Evolutionary conservation across 768 basidiomycete species (phyloP).

Genomic region (Mycena chlorophos): DNA sequence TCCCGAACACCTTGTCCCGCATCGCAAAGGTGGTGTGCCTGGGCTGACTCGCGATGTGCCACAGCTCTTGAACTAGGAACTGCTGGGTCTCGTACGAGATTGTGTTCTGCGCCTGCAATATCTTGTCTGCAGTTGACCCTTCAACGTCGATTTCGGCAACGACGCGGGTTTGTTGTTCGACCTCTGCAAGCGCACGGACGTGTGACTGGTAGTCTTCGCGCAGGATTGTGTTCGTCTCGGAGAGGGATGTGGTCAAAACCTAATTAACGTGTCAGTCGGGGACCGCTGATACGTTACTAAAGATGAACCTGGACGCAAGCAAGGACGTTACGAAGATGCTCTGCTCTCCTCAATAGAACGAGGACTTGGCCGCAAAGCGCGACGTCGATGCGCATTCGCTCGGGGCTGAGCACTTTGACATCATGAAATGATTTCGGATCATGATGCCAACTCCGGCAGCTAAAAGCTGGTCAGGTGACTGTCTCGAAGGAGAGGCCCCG

Average conservation of each 20-base stretch:
- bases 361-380: slow-evolving; percentile 75
- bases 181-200: slow-evolving; percentile 44
- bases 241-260: slow-evolving; percentile 55
- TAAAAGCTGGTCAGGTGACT: slow-evolving; percentile 20
- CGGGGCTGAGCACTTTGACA: slow-evolving; percentile 50
- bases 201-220: slow-evolving; percentile 61
- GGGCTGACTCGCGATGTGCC: slow-evolving; percentile 61
- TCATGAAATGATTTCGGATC: slow-evolving; percentile 53
- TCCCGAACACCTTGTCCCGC: slow-evolving; percentile 69
- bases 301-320: slow-evolving; percentile 53
- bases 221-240: slow-evolving; percentile 54
- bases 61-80: slow-evolving; percentile 63
- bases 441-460: slow-evolving; percentile 64
- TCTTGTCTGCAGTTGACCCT: slow-evolving; percentile 49
- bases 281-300: background rate
- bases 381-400: slow-evolving; percentile 77
- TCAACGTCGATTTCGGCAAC: slow-evolving; percentile 54
- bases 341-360: slow-evolving; percentile 65
- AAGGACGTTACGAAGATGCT: slow-evolving; percentile 65
- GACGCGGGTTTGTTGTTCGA: slow-evolving; percentile 48
- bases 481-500: slow-evolving; percentile 20
- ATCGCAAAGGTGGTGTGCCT: slow-evolving; percentile 64
- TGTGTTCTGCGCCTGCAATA: slow-evolving; percentile 61
- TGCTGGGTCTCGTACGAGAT: slow-evolving; percentile 74
- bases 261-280: slow-evolving; percentile 24